Evolutionary conservation across 352 stramenopile species (phyloP), one percentile per base, ranked within the genome.

Genomic region (Ochromonadaceae sp.): DNA sequence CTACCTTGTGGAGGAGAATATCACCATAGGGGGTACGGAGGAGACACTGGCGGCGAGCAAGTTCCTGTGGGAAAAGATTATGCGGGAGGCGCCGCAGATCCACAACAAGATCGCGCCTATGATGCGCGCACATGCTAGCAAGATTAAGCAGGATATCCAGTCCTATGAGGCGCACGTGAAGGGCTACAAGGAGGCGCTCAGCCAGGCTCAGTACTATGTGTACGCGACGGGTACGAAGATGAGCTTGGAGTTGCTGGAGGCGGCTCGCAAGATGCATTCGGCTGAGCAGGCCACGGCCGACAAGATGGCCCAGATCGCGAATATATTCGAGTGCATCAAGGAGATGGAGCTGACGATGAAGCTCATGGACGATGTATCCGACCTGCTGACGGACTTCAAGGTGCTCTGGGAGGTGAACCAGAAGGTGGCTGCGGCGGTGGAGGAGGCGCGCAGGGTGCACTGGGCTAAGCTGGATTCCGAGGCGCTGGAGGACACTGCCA

Each of bases 81-180:
- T 67, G 7, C 35, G 55, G 4, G 68, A 72, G 38, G 68, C 68
- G 4, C 68, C 68, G 3, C 17, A 28, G 2, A 70, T 68, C 12
- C 59, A 66, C 22, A 65, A 9, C n/a, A 67, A 67, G n/a, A 72
- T 74, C 12, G 38, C 67, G 2, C 69, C 69, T 0, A 66, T 74
- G 28, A 61, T 74, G 43, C 65, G 69, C 28, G 28, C 26, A 12
- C 67, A 74, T 36, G 56, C n/a, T 17, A 50, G 17, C 12, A 71
- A 92, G 67, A 92, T 83, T 0, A 81, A 91, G 57, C 78, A 84
- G 31, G 86, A 87, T 44, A 90, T 93, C 46, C 40, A 80, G 22
- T 71, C 74, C 38, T 93, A 95, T 67, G 84, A 93, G 61, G 80
- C 78, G 46, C 78, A 74, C 25, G 79, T 92, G 28, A 65, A 75